Conservation (phyloP, 495 filamentous ascomycete genomes). For the Annulohypoxylon stygium region DNA sequence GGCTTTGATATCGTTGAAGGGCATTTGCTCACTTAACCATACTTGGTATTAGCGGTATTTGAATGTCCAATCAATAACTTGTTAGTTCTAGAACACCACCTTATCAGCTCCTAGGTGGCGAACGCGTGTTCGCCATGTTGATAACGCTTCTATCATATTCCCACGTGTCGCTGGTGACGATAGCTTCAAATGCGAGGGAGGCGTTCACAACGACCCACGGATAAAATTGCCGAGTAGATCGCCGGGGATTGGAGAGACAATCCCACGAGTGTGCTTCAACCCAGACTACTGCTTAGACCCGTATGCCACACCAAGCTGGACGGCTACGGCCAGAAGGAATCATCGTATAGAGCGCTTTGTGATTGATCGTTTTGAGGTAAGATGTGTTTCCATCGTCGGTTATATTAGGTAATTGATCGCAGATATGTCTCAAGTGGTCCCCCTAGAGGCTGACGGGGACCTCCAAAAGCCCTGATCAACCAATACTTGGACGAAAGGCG, state of each 20-base stretch:
- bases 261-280: constrained; percentile 24
- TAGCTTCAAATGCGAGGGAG: constrained; percentile 23
- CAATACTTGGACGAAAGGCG: constrained; percentile 16
- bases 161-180: constrained; percentile 20
- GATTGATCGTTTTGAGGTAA: constrained; percentile 40
- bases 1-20: not conserved
- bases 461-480: constrained; percentile 23
- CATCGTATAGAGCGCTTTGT: constrained; percentile 23
- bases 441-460: constrained; percentile 15
- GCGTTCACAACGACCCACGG: constrained; percentile 23
- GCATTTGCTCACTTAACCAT: not conserved
- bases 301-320: constrained; percentile 23
- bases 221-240: constrained; percentile 33
- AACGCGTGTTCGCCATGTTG: not conserved
- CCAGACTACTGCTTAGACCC: constrained; percentile 34
- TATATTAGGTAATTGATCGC: constrained; percentile 38
- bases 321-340: constrained; percentile 28
- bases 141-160: constrained; percentile 10
- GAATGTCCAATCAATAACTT: not conserved
- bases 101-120: constrained; percentile 5
- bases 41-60: not conserved
- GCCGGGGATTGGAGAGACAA: constrained; percentile 2
- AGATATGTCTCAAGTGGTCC: constrained; percentile 17
- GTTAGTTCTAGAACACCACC: not conserved
- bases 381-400: constrained; percentile 23